Evolutionary conservation across 495 filamentous ascomycete species (phyloP).

Genomic region (Aspergillus carlsbadensis): DNA sequence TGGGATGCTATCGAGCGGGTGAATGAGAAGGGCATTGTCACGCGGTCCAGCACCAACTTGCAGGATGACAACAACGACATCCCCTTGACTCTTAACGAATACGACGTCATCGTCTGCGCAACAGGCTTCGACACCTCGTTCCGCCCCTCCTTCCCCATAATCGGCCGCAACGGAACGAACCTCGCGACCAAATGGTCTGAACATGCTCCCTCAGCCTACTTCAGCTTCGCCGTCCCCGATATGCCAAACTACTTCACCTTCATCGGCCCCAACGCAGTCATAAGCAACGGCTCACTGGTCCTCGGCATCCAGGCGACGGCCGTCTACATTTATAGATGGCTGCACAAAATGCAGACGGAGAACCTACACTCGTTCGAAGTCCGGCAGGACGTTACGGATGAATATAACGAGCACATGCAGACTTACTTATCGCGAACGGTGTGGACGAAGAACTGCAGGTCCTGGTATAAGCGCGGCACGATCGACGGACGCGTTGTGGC

Average conservation of each 20-base stretch:
- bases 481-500: no score
- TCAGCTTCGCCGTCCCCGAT: background rate
- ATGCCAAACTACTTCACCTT: conserved; percentile 15
- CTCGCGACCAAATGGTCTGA: background rate
- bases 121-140: conserved; percentile 49
- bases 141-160: conserved; percentile 28
- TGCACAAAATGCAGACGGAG: no score
- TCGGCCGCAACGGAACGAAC: conserved; percentile 29
- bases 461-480: no score
- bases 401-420: no score
- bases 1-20: conserved; percentile 46
- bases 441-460: no score
- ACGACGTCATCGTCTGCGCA: conserved; percentile 49
- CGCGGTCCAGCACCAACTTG: conserved; percentile 13
- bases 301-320: no score
- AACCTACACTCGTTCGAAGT: no score
- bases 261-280: conserved; percentile 34
- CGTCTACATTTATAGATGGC: no score
- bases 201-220: background rate
- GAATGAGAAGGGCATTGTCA: conserved; percentile 46
- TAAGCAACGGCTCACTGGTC: conserved; percentile 27
- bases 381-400: no score
- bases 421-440: no score
- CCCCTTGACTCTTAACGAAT: conserved; percentile 19
- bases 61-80: no score